phyloP scores from a whole-genome alignment of 148 eudicot genomes.

The Vaccinium vitisidaea region DNA sequence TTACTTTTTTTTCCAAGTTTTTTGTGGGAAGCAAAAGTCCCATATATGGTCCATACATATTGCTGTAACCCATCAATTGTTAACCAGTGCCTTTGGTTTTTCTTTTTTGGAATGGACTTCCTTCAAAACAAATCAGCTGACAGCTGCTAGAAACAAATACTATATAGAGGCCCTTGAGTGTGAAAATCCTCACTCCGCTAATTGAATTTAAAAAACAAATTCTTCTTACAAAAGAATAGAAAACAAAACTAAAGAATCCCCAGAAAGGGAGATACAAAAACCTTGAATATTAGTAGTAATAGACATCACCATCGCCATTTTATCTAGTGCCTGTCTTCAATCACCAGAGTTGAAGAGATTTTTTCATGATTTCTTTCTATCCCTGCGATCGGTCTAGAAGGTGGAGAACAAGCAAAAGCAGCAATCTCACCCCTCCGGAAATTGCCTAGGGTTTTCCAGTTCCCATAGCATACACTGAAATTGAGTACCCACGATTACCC shows the following conservation, averaged over 20 bases:
- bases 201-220: constrained; percentile 11
- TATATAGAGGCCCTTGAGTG: not conserved
- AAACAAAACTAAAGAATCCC: constrained; percentile 31
- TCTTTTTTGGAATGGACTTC: not conserved
- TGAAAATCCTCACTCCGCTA: constrained; percentile 4
- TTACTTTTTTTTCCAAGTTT: not conserved
- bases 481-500: not conserved
- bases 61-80: not conserved
- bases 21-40: not conserved
- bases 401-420: constrained; percentile 22
- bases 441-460: not conserved
- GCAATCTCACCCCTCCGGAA: constrained; percentile 15
- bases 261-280: constrained; percentile 18
- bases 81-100: not conserved
- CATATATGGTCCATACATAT: not conserved
- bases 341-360: not conserved
- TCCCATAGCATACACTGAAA: not conserved
- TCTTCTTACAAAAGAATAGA: constrained; percentile 52
- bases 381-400: constrained; percentile 11
- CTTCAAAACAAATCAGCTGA: not conserved
- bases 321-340: constrained; percentile 1
- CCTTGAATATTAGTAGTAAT: constrained; percentile 11
- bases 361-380: not conserved
- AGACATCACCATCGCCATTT: constrained; percentile 12
- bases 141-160: not conserved